Evolutionary conservation across 768 basidiomycete species (phyloP).

Genomic region (Termitomyces sp.): DNA sequence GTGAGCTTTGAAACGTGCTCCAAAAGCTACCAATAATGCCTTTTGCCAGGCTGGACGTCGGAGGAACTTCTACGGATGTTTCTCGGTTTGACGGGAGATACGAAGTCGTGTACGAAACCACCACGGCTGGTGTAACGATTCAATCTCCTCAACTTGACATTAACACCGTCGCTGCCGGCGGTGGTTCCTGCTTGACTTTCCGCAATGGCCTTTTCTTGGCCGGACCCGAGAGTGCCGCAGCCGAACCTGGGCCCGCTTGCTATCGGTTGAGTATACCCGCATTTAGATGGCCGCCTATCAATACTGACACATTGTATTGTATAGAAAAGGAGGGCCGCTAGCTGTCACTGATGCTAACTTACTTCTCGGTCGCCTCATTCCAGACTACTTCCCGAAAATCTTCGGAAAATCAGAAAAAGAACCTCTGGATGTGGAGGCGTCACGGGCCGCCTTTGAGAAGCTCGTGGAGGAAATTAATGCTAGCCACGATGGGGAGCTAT

Average conservation of each 20-base stretch:
- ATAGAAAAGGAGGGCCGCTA: conserved; percentile 83
- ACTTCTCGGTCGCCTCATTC: conserved; percentile 81
- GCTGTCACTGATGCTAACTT: conserved; percentile 94
- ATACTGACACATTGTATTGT: not conserved
- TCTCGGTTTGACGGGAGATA: conserved; percentile 89
- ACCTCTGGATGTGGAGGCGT: conserved; percentile 72
- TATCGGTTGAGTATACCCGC: conserved; percentile 50
- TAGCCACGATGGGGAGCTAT: conserved; percentile 50
- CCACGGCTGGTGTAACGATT: conserved; percentile 90
- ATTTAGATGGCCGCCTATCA: not conserved
- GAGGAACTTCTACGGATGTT: conserved; percentile 94
- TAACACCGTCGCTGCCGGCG: conserved; percentile 94
- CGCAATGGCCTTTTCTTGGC: conserved; percentile 87
- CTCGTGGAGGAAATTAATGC: conserved; percentile 70
- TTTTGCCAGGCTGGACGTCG: conserved; percentile 70
- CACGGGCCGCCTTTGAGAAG: conserved; percentile 59
- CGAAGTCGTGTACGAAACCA: conserved; percentile 92
- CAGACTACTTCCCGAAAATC: conserved; percentile 92
- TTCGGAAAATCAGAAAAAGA: conserved; percentile 90
- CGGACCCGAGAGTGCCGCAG: conserved; percentile 91
- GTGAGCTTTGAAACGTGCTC: conserved; percentile 34
- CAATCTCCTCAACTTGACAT: conserved; percentile 93
- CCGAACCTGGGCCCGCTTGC: conserved; percentile 90
- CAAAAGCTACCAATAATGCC: not conserved
- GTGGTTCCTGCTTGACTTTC: conserved; percentile 86